These are phyloP conservation scores for Lecanosticta acicola DNA, from an alignment of 2,329 filamentous ascomycete genomes.

Conservation along the genomic window DNA sequence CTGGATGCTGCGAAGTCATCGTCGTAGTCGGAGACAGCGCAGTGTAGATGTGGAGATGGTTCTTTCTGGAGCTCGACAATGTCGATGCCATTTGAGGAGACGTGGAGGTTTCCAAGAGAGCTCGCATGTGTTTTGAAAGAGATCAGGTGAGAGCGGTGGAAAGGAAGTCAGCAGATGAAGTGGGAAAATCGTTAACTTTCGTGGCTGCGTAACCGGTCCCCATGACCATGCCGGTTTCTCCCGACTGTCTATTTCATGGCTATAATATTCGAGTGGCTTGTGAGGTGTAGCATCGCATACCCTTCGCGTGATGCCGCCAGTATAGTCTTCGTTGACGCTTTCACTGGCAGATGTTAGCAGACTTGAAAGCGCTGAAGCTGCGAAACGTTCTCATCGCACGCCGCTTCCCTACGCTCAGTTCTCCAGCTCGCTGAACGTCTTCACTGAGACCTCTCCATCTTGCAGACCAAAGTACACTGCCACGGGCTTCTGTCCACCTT, in stretches of 20 bases:
- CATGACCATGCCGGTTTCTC: background rate
- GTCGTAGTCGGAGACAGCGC: background rate
- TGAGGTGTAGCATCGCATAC: no score
- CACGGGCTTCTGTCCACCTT: constrained; percentile 81
- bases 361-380: no score
- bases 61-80: background rate
- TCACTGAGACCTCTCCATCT: constrained; percentile 45
- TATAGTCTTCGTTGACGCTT: no score
- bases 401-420: no score
- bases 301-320: no score
- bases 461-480: constrained; percentile 93
- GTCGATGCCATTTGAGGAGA: no score
- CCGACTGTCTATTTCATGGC: background rate
- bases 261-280: no score
- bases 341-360: no score
- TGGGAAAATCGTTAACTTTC: background rate
- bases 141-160: background rate
- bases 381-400: no score
- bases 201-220: background rate
- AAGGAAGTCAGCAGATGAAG: background rate
- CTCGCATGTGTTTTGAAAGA: no score
- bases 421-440: constrained; percentile 12
- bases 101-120: no score
- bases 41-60: background rate
- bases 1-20: constrained; percentile 21